Evolutionary conservation across 1,139 yeast species (phyloP).

Genomic region (Pichia sp.): DNA sequence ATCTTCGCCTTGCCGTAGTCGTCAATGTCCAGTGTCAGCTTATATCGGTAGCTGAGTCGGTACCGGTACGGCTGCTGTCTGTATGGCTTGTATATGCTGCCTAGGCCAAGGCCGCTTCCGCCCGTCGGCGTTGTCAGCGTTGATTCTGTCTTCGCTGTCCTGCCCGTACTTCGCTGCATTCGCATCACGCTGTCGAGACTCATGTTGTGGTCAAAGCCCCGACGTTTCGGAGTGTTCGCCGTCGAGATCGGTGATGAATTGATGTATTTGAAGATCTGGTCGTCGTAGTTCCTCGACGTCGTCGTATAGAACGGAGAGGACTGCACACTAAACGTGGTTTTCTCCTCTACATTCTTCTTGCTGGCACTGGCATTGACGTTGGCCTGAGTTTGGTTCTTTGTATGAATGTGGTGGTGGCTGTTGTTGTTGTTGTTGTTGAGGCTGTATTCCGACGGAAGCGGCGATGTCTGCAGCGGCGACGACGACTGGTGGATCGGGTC

Average conservation of each 20-base stretch:
- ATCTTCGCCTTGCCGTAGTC: slow-evolving; percentile 16
- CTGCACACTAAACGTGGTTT: slow-evolving; percentile 3
- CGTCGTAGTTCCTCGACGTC: slow-evolving; percentile 7
- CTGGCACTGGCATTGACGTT: neutral
- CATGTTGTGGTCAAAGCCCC: neutral
- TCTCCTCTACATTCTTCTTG: neutral
- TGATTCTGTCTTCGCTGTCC: no score
- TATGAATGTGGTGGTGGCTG: no score
- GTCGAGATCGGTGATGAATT: slow-evolving; percentile 18
- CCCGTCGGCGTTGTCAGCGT: neutral
- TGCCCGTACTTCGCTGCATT: neutral
- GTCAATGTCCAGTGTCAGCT: slow-evolving; percentile 11
- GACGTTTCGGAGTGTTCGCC: slow-evolving; percentile 4
- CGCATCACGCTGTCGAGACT: neutral
- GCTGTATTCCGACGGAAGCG: slow-evolving; percentile 11
- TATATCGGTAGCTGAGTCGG: slow-evolving; percentile 11
- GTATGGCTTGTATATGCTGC: neutral
- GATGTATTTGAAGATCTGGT: slow-evolving; percentile 14
- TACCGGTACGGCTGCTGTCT: slow-evolving; percentile 1
- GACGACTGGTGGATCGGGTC: slow-evolving; percentile 10
- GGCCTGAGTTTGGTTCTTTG: no score
- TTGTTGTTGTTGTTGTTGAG: neutral
- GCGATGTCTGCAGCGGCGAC: slow-evolving; percentile 19
- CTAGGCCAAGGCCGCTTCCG: neutral
- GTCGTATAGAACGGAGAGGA: slow-evolving; percentile 10